Conservation (phyloP, 108 stramenopile species). For the Cyclotella sp. region DNA sequence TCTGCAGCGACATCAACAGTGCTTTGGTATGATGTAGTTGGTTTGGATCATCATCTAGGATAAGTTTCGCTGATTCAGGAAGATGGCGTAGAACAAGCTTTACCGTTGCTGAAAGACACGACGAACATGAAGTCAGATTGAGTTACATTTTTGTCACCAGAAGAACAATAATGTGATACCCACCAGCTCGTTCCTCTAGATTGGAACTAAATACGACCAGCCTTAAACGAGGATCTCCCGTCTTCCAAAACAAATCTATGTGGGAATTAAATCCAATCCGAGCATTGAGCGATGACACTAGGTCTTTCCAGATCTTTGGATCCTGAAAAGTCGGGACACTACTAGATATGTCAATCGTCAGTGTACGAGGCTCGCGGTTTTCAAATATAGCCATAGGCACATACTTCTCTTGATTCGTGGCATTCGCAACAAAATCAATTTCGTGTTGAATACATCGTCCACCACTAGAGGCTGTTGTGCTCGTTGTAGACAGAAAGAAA, state of each 20-base stretch:
- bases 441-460: constrained; percentile 46
- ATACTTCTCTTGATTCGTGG: not conserved
- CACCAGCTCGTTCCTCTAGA: constrained; percentile 47
- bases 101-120: constrained; percentile 23
- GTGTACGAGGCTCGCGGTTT: constrained; percentile 43
- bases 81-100: constrained; percentile 39
- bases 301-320: constrained; percentile 33
- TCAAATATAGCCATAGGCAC: constrained; percentile 48
- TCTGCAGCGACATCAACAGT: constrained; percentile 30
- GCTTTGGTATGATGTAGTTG: constrained; percentile 26
- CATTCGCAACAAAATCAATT: constrained; percentile 27
- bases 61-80: constrained; percentile 43
- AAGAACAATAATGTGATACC: constrained; percentile 8
- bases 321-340: constrained; percentile 12
- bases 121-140: not conserved
- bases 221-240: constrained; percentile 38
- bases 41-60: constrained; percentile 31
- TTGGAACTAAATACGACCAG: constrained; percentile 51
- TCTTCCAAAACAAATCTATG: constrained; percentile 46
- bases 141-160: not conserved
- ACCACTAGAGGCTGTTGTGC: constrained; percentile 3
- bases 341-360: constrained; percentile 39
- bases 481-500: constrained; percentile 25
- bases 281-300: constrained; percentile 38
- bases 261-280: constrained; percentile 30